phyloP scores from a whole-genome alignment of 2,329 filamentous ascomycete species.

The Stromatinia cepivora region DNA sequence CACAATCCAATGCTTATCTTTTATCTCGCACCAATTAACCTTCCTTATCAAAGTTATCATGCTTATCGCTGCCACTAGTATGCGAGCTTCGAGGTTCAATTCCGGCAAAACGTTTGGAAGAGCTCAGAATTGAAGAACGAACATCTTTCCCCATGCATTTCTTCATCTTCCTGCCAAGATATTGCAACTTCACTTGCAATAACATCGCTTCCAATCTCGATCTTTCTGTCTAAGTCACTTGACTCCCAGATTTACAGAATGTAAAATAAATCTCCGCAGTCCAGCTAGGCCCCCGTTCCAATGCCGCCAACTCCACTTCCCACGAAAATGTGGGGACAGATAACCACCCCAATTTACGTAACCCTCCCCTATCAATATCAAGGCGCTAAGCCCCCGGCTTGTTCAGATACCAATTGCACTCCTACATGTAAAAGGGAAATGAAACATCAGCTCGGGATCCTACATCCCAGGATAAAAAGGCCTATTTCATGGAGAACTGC shows the following conservation, averaged over 20 bases:
- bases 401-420: not conserved
- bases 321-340: constrained; percentile 14
- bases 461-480: not conserved
- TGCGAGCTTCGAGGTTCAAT: not conserved
- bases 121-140: not conserved
- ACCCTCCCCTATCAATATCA: constrained; percentile 3
- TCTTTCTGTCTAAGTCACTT: not conserved
- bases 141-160: not conserved
- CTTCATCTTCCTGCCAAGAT: not conserved
- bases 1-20: constrained; percentile 1
- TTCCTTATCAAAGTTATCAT: not conserved
- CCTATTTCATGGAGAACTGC: not conserved
- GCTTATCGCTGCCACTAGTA: constrained; percentile 3
- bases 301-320: not conserved
- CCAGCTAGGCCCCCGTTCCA: not conserved
- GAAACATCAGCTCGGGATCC: not conserved
- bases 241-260: not conserved
- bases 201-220: not conserved
- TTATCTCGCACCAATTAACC: constrained; percentile 1
- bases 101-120: not conserved
- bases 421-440: not conserved
- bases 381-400: not conserved
- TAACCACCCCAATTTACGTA: constrained; percentile 12
- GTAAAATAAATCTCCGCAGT: not conserved
- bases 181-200: not conserved